A percentile compares a stretch with the other conserved stretches of the same genome.
phyloP scores from a whole-genome alignment of 2,329 filamentous ascomycete species.

The Arthrobotrys iridis region DNA sequence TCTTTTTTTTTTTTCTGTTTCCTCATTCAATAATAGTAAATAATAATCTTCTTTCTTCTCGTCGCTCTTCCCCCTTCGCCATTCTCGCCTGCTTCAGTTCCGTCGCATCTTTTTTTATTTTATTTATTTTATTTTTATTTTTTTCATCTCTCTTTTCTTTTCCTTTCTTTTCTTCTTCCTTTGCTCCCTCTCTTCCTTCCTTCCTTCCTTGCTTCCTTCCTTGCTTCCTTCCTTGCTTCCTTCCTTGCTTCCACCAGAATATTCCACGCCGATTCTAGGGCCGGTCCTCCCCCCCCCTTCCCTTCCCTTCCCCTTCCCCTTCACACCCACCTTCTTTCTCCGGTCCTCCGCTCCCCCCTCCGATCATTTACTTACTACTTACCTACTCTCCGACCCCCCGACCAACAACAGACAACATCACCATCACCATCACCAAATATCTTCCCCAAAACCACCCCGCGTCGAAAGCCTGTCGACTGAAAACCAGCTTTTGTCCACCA shows the following conservation, averaged over 20 bases:
- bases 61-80: no score
- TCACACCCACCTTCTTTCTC: not conserved
- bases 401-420: not conserved
- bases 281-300: not conserved
- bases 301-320: not conserved
- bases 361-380: no score
- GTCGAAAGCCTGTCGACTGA: constrained; percentile 1
- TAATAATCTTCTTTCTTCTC: no score
- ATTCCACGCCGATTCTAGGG: constrained; percentile 37
- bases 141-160: no score
- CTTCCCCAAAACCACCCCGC: not conserved
- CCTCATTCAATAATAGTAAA: constrained; percentile 24
- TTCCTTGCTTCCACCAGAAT: constrained; percentile 25
- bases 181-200: no score
- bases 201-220: constrained; percentile 33
- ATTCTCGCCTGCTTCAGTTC: no score
- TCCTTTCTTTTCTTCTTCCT: no score
- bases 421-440: not conserved
- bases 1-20: constrained; percentile 19
- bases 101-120: no score
- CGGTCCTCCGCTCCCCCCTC: no score
- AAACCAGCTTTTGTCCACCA: not conserved
- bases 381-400: not conserved
- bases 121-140: constrained; percentile 35
- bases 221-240: constrained; percentile 25